phyloP scores from a whole-genome alignment of 257 asterid species.

The Buddleja alternifolia region DNA sequence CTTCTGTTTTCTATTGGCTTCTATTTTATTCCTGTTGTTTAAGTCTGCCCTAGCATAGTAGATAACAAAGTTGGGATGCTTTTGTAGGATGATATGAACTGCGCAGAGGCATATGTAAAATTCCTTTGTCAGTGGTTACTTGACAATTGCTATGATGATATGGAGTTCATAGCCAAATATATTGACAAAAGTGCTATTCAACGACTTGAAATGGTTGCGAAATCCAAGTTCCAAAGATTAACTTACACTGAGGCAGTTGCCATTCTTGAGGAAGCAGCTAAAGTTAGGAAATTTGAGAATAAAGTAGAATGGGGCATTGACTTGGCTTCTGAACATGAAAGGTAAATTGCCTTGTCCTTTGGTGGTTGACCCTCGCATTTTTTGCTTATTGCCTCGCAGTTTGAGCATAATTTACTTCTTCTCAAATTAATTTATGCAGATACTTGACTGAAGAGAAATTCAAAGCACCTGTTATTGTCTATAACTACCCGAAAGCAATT shows the following conservation, averaged over 20 bases:
- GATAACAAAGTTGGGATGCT: slow-evolving; percentile 20
- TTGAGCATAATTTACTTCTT: slow-evolving; percentile 9
- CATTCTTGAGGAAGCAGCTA: slow-evolving; percentile 77
- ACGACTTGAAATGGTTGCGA: slow-evolving; percentile 83
- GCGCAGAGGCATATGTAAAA: slow-evolving; percentile 95
- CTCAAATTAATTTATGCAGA: slow-evolving; percentile 37
- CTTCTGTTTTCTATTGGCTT: background rate
- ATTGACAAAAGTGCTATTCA: slow-evolving; percentile 69
- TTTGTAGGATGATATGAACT: slow-evolving; percentile 95
- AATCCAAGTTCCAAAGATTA: slow-evolving; percentile 63
- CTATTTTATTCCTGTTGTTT: background rate
- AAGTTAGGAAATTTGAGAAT: slow-evolving; percentile 80
- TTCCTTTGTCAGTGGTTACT: slow-evolving; percentile 92
- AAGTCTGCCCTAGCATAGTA: background rate
- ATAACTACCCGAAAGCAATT: slow-evolving; percentile 90
- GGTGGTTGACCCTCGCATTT: no score
- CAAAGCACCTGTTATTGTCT: slow-evolving; percentile 89
- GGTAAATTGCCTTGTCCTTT: slow-evolving; percentile 40
- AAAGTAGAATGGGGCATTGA: slow-evolving; percentile 97
- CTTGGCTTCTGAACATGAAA: slow-evolving; percentile 96
- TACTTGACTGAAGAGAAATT: slow-evolving; percentile 91
- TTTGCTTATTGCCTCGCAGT: background rate
- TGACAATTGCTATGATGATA: slow-evolving; percentile 87
- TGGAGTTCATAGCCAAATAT: slow-evolving; percentile 74
- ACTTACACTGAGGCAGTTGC: slow-evolving; percentile 85